Evolutionary conservation across 768 basidiomycete genomes (phyloP).

Genomic region (Suillus weaverae): DNA sequence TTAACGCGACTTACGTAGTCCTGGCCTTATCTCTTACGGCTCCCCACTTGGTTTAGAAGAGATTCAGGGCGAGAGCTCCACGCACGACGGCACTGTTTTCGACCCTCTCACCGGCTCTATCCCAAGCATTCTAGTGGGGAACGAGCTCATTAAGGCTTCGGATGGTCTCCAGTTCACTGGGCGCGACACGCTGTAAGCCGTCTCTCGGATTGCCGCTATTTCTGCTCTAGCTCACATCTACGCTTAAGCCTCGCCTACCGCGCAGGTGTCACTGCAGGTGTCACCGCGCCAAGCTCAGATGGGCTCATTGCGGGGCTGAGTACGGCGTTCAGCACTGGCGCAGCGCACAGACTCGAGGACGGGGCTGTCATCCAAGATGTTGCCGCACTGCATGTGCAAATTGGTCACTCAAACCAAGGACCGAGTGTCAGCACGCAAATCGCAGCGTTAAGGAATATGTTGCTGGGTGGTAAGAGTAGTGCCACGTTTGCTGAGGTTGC

Average conservation of each 20-base stretch:
- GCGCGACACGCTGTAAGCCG: conserved; percentile 52
- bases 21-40: conserved; percentile 44
- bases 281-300: conserved; percentile 53
- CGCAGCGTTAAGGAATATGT: conserved; percentile 63
- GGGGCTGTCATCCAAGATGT: conserved; percentile 62
- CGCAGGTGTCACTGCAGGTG: conserved; percentile 60
- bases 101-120: conserved; percentile 39
- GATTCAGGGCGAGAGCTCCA: conserved; percentile 52
- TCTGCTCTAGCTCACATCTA: conserved; percentile 16
- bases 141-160: conserved; percentile 54
- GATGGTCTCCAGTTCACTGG: conserved; percentile 75
- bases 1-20: conserved; percentile 31
- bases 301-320: conserved; percentile 60
- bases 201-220: conserved; percentile 2
- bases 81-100: conserved; percentile 56
- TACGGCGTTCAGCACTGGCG: conserved; percentile 56
- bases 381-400: conserved; percentile 59
- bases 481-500: conserved; percentile 43
- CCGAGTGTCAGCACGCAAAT: conserved; percentile 81
- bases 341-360: conserved; percentile 52
- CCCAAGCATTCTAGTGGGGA: conserved; percentile 37
- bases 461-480: conserved; percentile 38
- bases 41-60: conserved; percentile 54
- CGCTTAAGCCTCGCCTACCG: conserved; percentile 62
- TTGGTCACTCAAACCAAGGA: conserved; percentile 44